Conservation (phyloP, 768 basidiomycete species). For the Pholiota microspora region DNA sequence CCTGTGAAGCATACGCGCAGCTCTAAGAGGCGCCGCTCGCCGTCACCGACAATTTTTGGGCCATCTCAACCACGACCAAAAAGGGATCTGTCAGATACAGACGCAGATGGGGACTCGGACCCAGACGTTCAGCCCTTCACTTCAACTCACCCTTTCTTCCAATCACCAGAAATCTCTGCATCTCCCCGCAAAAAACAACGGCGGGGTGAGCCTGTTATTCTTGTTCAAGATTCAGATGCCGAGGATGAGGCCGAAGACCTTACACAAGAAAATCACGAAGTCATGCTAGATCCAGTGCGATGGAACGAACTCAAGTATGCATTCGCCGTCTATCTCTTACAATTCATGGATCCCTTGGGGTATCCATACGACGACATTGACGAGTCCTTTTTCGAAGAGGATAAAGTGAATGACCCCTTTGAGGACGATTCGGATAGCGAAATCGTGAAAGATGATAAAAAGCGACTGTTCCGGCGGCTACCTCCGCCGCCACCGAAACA, state of each 20-base stretch:
- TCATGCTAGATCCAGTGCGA: slow-evolving; percentile 16
- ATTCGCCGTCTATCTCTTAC: slow-evolving; percentile 29
- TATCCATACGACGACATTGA: slow-evolving; percentile 15
- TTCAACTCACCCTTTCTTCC: slow-evolving; percentile 20
- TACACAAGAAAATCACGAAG: slow-evolving; percentile 15
- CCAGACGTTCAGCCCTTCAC: slow-evolving; percentile 21
- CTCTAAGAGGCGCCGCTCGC: too few relatives aligned
- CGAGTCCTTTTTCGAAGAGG: slow-evolving; percentile 18
- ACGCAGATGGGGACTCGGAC: slow-evolving; percentile 22
- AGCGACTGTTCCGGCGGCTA: not conserved
- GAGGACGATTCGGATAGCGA: slow-evolving; percentile 20
- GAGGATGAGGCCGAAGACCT: slow-evolving; percentile 16
- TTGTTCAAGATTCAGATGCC: slow-evolving; percentile 19
- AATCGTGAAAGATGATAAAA: slow-evolving; percentile 17
- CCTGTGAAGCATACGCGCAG: not conserved
- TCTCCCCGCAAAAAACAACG: not conserved
- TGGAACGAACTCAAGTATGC: slow-evolving; percentile 31
- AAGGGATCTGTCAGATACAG: slow-evolving; percentile 8
- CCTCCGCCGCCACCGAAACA: not conserved
- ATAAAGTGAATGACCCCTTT: slow-evolving; percentile 18
- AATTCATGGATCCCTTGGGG: slow-evolving; percentile 22
- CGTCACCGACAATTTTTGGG: not conserved
- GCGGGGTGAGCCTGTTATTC: slow-evolving; percentile 3
- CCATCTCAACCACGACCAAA: not conserved
- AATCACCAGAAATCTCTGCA: slow-evolving; percentile 6